Evolutionary conservation across 305 asterid genomes (phyloP).

Genomic region (Rubia balearica): DNA sequence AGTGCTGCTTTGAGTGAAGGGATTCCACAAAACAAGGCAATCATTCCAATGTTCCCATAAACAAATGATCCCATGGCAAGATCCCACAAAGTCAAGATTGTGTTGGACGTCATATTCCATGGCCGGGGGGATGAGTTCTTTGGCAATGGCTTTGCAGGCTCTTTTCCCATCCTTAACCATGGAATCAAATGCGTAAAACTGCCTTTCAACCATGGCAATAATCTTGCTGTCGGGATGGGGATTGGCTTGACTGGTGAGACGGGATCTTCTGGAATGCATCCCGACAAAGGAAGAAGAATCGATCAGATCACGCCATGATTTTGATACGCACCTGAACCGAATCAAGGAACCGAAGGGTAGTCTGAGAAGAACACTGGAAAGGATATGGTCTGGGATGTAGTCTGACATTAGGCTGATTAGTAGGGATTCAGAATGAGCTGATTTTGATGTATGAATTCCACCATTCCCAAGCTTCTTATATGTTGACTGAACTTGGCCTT

Average conservation of each 20-base stretch:
- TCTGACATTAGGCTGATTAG: no score
- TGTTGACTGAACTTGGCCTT: no score
- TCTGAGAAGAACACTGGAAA: no score
- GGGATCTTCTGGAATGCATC: not conserved
- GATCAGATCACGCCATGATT: no score
- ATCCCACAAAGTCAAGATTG: not conserved
- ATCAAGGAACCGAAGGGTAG: no score
- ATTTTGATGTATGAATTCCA: no score
- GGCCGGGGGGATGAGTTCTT: not conserved
- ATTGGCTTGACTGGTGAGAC: not conserved
- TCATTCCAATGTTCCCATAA: not conserved
- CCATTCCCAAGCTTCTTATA: no score
- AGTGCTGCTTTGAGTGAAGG: not conserved
- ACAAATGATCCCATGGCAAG: conserved; percentile 2
- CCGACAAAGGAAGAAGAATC: no score
- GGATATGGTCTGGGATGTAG: no score
- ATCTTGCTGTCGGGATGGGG: not conserved
- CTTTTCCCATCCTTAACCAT: not conserved
- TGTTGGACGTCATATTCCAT: no score
- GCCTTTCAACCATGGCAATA: not conserved
- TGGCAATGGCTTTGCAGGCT: not conserved
- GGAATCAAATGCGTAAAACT: not conserved
- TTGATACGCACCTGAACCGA: no score
- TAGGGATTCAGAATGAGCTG: no score
- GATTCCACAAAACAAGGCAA: not conserved